Base-by-base conservation (phyloP, 129 eudicot genomes). In the Flaveria robusta region DNA sequence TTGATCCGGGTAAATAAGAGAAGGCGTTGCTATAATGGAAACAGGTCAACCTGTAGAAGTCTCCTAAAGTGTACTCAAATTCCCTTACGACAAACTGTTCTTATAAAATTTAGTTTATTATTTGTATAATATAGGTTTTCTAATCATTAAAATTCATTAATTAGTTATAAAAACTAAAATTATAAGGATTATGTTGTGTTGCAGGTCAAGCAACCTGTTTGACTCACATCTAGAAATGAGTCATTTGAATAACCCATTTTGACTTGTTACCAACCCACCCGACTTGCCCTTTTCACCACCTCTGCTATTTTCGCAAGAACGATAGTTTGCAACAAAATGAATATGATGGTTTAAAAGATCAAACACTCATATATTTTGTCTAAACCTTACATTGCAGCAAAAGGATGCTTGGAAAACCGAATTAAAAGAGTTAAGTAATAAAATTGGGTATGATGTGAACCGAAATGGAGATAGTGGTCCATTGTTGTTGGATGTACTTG, bases 401-500 rank as follows among this genome's bases (percentile, higher is more conserved):
- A 89, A 91, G 83, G 97, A 94, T 75, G 86, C 82, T 50, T 94
- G 99, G 99, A 94, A 94, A 85, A 63, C 90, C 15, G 99, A 94
- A 85, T 70, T 94, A 81, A 91, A 89, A 77, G 97, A 91, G 47
- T 91, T 91, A 45, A 87, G 96, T 77, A 87, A 71, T 87, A 87
- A 86, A 76, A 83, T 87, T 67, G 97, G 96, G 62, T 94, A 84
- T 76, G 99, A 94, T 66, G 68, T 91, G 7, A 94, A 85, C 85
- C 83, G 92, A 87, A 89, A 89, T 67, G 99, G 96, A 66, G 96
- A 94, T 63, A 89, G 96, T 77, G 91, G 91, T 65, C 99, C 99
- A 42, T 81, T 94, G 84, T 88, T 94, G 72, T 71, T 91, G 84
- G 93, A 91, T 81, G 97, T 94, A 55, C 97, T 94, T 77, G 97